A percentile compares a stretch with the other conserved stretches of the same genome.
These are phyloP conservation scores for Malassezia japonica DNA, from an alignment of 1,284 basidiomycete species.

Conservation along the genomic window DNA sequence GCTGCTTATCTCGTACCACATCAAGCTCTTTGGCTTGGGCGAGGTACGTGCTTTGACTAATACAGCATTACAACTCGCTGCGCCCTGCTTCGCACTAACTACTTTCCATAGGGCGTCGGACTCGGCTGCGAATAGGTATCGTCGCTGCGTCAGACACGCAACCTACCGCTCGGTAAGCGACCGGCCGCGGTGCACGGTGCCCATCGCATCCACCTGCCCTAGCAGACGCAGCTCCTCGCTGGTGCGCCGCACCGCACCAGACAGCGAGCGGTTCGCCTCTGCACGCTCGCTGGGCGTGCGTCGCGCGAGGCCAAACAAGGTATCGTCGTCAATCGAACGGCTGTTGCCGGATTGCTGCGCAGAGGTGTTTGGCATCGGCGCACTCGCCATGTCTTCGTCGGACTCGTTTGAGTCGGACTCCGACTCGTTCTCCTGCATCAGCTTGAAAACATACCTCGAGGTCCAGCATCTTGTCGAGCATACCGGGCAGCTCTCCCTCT, in stretches of 20 bases:
- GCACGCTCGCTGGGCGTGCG: background rate
- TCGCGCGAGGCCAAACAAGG: constrained; percentile 33
- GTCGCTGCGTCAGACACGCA: no score
- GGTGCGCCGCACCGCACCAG: constrained; percentile 11
- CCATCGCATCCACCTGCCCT: no score
- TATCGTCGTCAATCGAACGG: constrained; percentile 39
- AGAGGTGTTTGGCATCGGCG: background rate
- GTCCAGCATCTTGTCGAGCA: background rate
- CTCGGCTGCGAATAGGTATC: no score
- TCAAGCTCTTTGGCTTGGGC: constrained; percentile 44
- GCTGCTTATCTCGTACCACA: constrained; percentile 35
- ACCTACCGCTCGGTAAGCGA: no score
- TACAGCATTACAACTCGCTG: constrained; percentile 42
- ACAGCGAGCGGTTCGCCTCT: background rate
- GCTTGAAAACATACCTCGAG: background rate
- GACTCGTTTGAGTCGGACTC: constrained; percentile 12
- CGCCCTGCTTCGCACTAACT: constrained; percentile 17
- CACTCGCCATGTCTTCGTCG: background rate
- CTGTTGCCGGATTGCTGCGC: constrained; percentile 5
- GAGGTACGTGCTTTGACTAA: constrained; percentile 23
- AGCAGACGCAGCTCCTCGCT: constrained; percentile 10
- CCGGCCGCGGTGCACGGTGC: no score
- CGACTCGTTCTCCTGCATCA: background rate
- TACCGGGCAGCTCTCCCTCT: background rate
- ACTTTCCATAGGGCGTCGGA: no score